Evolutionary conservation across 345 rosid genomes (phyloP).

Genomic region (Eutrema yunnanense): DNA sequence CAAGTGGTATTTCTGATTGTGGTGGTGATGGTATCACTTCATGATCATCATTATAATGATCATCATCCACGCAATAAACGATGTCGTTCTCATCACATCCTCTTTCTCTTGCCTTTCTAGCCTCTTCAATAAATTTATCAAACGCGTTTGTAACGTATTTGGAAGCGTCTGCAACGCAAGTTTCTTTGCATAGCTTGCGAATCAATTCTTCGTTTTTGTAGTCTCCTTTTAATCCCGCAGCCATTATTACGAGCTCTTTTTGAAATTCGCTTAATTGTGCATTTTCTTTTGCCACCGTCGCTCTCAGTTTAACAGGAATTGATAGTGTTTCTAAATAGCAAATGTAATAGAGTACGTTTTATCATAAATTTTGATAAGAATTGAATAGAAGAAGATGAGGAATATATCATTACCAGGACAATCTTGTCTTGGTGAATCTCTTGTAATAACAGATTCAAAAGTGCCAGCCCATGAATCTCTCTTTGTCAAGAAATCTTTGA

Average conservation of each 20-base stretch:
- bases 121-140: conserved; percentile 36
- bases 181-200: conserved; percentile 45
- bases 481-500: conserved; percentile 42
- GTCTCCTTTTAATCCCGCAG: conserved; percentile 57
- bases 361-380: background rate
- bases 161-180: conserved; percentile 49
- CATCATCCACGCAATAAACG: conserved; percentile 10
- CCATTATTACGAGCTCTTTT: conserved; percentile 56
- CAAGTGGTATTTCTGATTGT: conserved; percentile 2
- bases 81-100: conserved; percentile 39
- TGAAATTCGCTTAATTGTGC: conserved; percentile 62
- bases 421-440: conserved; percentile 41
- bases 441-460: conserved; percentile 39
- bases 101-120: conserved; percentile 37
- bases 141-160: conserved; percentile 46
- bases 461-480: conserved; percentile 63
- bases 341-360: background rate
- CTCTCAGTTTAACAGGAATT: conserved; percentile 41
- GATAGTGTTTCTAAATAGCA: conserved; percentile 36
- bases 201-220: conserved; percentile 40
- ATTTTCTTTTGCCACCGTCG: conserved; percentile 36
- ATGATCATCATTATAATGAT: background rate
- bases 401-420: conserved; percentile 33
- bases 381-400: background rate
- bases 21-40: conserved; percentile 4